These are phyloP conservation scores for Antitrichia curtipendula DNA, from an alignment of 225 moss, liverwort and hornwort genomes.

Conservation along the genomic window DNA sequence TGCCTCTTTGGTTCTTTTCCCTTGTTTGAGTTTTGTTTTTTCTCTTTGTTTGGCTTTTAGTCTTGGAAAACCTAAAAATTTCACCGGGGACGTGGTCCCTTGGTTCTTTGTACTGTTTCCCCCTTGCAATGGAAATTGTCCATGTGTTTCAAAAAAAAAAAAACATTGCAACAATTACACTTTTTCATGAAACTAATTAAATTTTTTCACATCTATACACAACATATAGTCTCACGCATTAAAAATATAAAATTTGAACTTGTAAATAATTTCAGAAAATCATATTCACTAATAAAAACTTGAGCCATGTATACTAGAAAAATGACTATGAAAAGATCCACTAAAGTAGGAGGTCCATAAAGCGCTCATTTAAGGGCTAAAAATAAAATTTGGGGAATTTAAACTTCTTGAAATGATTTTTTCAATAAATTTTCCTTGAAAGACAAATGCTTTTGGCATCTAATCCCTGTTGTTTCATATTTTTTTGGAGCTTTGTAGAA, in stretches of 20 bases:
- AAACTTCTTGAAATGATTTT: neutral
- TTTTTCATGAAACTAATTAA: neutral
- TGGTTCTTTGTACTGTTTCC: too few species aligned
- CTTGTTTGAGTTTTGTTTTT: too few species aligned
- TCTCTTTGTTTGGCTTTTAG: too few species aligned
- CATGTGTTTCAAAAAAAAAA: too few species aligned
- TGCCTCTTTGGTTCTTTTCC: too few species aligned
- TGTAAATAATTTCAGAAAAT: neutral
- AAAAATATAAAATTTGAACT: neutral
- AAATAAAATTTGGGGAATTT: neutral
- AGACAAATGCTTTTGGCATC: neutral
- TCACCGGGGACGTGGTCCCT: too few species aligned
- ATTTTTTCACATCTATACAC: accelerated
- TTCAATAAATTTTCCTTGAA: neutral
- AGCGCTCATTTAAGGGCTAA: accelerated
- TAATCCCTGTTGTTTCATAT: accelerated
- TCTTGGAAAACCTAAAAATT: too few species aligned
- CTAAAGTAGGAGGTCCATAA: neutral
- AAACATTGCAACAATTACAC: too few species aligned
- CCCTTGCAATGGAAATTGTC: too few species aligned
- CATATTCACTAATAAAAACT: neutral
- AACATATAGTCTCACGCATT: neutral
- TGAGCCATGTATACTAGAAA: accelerated
- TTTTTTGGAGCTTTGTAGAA: neutral
- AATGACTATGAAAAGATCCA: neutral